Evolutionary conservation across 2,329 filamentous ascomycete species (phyloP).

Genomic region (Pseudopyricularia javanii): DNA sequence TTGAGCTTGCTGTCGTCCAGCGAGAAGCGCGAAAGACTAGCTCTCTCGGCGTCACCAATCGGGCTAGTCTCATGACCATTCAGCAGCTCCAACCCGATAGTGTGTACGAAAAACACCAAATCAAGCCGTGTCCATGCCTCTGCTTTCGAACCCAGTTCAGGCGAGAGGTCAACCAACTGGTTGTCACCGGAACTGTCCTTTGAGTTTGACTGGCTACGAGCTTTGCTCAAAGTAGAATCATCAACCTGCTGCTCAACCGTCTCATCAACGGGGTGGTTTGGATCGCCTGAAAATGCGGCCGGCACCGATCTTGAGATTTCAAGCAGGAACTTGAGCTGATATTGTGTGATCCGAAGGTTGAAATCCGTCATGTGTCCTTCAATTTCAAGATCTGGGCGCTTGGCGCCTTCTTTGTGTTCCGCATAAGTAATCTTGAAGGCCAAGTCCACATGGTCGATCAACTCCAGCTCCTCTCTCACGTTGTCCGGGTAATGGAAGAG

Average conservation of each 20-base stretch:
- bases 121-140: slow-evolving; percentile 89
- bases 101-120: slow-evolving; percentile 77
- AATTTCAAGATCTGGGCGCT: slow-evolving; percentile 83
- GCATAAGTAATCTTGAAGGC: slow-evolving; percentile 86
- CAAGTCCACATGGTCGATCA: slow-evolving; percentile 94
- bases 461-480: slow-evolving; percentile 72
- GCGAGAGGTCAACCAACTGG: slow-evolving; percentile 40
- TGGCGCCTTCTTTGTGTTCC: slow-evolving; percentile 65
- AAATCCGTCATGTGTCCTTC: slow-evolving; percentile 88
- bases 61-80: slow-evolving; percentile 64
- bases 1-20: slow-evolving; percentile 88
- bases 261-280: slow-evolving; percentile 59
- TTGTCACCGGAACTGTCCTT: not conserved
- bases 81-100: slow-evolving; percentile 78
- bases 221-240: slow-evolving; percentile 35
- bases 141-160: slow-evolving; percentile 56
- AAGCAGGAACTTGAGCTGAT: slow-evolving; percentile 79
- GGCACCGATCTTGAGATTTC: slow-evolving; percentile 83
- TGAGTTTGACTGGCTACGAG: slow-evolving; percentile 23
- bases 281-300: slow-evolving; percentile 67
- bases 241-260: slow-evolving; percentile 60
- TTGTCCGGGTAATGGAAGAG: slow-evolving; percentile 69
- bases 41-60: slow-evolving; percentile 63
- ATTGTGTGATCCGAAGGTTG: slow-evolving; percentile 79
- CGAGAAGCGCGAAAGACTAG: slow-evolving; percentile 87